Percentiles rank a stretch among this genome's conserved stretches.
Evolutionary conservation across 2,329 filamentous ascomycete species (phyloP).

Genomic region (Stenocarpella maydis): DNA sequence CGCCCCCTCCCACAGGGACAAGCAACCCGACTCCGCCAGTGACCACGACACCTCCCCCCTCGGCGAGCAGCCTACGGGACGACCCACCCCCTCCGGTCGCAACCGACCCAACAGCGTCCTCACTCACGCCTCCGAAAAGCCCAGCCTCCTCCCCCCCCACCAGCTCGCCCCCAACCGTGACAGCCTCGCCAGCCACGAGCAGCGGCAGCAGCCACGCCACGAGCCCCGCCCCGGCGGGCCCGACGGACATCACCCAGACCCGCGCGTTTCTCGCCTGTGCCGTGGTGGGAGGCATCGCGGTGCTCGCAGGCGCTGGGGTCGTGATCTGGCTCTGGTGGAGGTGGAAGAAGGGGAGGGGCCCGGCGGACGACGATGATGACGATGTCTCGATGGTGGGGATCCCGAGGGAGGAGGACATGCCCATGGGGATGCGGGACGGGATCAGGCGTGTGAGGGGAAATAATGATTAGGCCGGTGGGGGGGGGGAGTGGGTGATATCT

Average conservation of each 20-base stretch:
- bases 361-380: neutral
- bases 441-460: conserved; percentile 24
- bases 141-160: neutral
- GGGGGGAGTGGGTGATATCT: neutral
- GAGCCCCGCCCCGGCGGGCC: neutral
- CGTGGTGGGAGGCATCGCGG: neutral
- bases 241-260: neutral
- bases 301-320: neutral
- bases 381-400: conserved; percentile 12
- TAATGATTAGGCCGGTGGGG: neutral
- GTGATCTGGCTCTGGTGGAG: neutral
- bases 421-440: neutral
- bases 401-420: neutral
- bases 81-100: too few relatives aligned
- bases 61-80: neutral
- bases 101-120: too few relatives aligned
- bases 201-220: neutral
- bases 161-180: neutral
- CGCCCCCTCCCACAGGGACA: neutral
- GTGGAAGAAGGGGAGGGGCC: neutral
- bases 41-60: neutral
- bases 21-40: neutral
- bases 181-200: too few relatives aligned
- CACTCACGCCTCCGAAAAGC: too few relatives aligned
- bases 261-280: neutral